Percentiles rank a stretch among this genome's conserved stretches.
phyloP scores from a whole-genome alignment of 768 basidiomycete genomes.

The Lactarius quietus region DNA sequence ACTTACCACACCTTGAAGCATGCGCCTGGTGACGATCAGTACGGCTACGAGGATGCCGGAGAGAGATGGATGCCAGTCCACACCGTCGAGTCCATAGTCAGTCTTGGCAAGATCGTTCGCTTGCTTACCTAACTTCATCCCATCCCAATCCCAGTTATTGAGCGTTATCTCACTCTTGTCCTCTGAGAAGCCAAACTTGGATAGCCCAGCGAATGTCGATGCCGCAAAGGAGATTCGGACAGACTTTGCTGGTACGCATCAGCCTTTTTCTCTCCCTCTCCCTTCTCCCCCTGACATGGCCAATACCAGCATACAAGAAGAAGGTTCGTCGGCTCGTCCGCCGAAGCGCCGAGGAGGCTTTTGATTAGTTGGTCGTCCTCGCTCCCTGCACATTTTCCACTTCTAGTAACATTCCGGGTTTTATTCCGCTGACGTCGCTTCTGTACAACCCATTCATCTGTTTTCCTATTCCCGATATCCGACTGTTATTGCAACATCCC shows the following conservation, averaged over 20 bases:
- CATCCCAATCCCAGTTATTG: constrained; percentile 59
- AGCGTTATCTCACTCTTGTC: constrained; percentile 96
- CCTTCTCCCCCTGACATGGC: constrained; percentile 24
- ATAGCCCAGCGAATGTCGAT: constrained; percentile 95
- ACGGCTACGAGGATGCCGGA: constrained; percentile 93
- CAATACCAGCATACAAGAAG: constrained; percentile 78
- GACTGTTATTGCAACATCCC: constrained; percentile 7
- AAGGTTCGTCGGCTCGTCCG: constrained; percentile 89
- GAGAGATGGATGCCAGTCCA: constrained; percentile 99
- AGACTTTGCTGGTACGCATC: constrained; percentile 54
- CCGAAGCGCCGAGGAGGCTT: constrained; percentile 85
- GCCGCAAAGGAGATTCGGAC: constrained; percentile 86
- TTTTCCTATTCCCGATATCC: constrained; percentile 8
- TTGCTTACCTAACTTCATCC: constrained; percentile 14
- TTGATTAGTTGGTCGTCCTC: constrained; percentile 43
- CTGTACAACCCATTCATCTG: constrained; percentile 9
- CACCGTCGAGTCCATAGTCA: constrained; percentile 92
- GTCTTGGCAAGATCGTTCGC: constrained; percentile 25
- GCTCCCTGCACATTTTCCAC: neutral
- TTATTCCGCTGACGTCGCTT: constrained; percentile 9
- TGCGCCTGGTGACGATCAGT: constrained; percentile 93
- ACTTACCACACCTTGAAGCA: constrained; percentile 49
- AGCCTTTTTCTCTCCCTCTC: neutral
- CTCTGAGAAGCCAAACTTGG: constrained; percentile 84
- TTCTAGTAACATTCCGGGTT: constrained; percentile 11